phyloP scores from a whole-genome alignment of 1,284 basidiomycete genomes.

The Bondarzewia mesenterica region DNA sequence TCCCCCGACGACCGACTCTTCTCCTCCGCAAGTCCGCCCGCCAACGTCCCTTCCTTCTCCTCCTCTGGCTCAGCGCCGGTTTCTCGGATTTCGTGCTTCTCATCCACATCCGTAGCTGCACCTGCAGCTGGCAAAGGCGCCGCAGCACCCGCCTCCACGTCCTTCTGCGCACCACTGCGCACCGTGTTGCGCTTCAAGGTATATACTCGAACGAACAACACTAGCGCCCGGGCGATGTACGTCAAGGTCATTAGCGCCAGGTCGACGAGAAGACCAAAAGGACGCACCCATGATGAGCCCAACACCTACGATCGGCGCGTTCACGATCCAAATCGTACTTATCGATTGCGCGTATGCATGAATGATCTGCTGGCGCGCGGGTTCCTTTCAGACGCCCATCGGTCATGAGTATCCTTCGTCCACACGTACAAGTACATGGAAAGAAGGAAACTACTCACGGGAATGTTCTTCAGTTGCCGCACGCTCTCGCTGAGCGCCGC shows the following conservation, averaged over 20 bases:
- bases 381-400: conserved; percentile 25
- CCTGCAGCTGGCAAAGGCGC: background rate
- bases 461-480: conserved; percentile 40
- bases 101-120: background rate
- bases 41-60: too few species aligned
- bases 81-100: background rate
- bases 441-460: conserved; percentile 29
- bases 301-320: conserved; percentile 50
- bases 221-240: conserved; percentile 11
- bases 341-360: conserved; percentile 67
- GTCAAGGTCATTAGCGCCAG: background rate
- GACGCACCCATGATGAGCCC: conserved; percentile 52
- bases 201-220: conserved; percentile 52
- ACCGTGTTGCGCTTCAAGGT: conserved; percentile 53
- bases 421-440: background rate
- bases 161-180: conserved; percentile 23
- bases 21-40: too few species aligned
- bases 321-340: conserved; percentile 65
- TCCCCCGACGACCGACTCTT: too few species aligned
- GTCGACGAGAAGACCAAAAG: background rate
- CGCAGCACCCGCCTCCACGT: conserved; percentile 11
- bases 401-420: background rate
- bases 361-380: conserved; percentile 42
- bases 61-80: background rate
- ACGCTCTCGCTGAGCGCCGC: conserved; percentile 52